Percentiles rank a stretch among this genome's conserved stretches.
Conservation (phyloP, 2,329 filamentous ascomycete genomes). For the Ceratocystis diversiconidia region DNA sequence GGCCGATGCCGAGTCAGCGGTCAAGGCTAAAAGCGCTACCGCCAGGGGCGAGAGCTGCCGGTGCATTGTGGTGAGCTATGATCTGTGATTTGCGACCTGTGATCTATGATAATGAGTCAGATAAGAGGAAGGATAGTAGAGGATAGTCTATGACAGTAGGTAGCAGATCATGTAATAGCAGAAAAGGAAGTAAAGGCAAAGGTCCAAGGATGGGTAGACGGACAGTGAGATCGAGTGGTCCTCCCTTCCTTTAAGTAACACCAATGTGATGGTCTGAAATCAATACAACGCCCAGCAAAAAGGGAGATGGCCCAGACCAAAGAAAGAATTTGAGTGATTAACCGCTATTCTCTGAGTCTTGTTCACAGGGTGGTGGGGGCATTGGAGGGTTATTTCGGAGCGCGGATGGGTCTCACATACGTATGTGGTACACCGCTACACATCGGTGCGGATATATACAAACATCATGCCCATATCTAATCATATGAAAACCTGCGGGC, state of each 20-base stretch:
- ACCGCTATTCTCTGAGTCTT: background rate
- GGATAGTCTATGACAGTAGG: no score
- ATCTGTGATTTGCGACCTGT: no score
- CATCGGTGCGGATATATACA: background rate
- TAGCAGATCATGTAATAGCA: background rate
- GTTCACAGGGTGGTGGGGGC: background rate
- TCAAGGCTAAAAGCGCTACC: background rate
- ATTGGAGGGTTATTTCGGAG: no score
- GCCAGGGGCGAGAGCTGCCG: background rate
- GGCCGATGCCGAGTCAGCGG: slow-evolving; percentile 14
- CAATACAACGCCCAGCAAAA: background rate
- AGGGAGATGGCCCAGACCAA: background rate
- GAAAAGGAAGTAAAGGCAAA: background rate
- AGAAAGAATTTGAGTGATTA: background rate
- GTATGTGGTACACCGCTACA: background rate
- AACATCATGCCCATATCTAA: background rate
- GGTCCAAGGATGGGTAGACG: no score
- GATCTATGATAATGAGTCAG: background rate
- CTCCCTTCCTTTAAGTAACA: background rate
- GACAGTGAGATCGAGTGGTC: background rate
- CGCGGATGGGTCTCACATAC: background rate
- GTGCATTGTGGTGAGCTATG: slow-evolving; percentile 1
- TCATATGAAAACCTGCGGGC: background rate
- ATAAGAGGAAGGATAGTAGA: no score
- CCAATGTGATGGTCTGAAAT: background rate